Evolutionary conservation across 2,329 filamentous ascomycete species (phyloP), one percentile per base, ranked within the genome.

Genomic region (Venturia oleaginea): DNA sequence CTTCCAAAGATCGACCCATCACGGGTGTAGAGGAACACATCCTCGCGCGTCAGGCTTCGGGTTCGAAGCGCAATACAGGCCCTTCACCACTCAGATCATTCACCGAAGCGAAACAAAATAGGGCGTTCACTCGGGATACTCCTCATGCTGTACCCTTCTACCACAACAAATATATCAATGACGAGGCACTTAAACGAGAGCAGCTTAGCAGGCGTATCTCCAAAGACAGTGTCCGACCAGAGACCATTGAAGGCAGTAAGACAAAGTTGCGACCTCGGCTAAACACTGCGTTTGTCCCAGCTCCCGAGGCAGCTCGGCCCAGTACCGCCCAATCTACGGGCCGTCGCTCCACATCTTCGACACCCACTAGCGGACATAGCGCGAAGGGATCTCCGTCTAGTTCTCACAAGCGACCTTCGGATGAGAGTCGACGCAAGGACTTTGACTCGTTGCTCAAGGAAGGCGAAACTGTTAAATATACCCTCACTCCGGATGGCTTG

Each of bases 391-490:
- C 75, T 0, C 70, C 72, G 32, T 67, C 69, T 3, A 76, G 73
- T 64, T 64, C 72, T 27, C 68, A 70, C 27, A 68, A 67, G 17
- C 72, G 74, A 51, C 71, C 75, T 70, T 75, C 75, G 13, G 72
- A 75, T 60, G 75, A 76, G 65, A 74, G 75, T 64, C 70, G 73
- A 17, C 69, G 72, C 63, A 73, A 74, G 15, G 77, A 81, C 66
- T 81, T 81, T 68, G 79, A 81, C 63, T 74, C 75, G 48, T 73
- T 80, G 48, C 74, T 81, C 51, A 76, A 78, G 68, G 73, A 77
- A 22, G 73, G 76, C 55, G 79, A 81, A 34, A 81, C 79, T 5
- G 77, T 81, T 27, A 81, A 81, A 68, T 80, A 78, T 69, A 81
- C 79, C 7, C 70, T 81, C 63, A 81, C 79, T 15, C 79, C 79